Conservation (phyloP, 257 asterid genomes). For the Przewalskia tangutica region DNA sequence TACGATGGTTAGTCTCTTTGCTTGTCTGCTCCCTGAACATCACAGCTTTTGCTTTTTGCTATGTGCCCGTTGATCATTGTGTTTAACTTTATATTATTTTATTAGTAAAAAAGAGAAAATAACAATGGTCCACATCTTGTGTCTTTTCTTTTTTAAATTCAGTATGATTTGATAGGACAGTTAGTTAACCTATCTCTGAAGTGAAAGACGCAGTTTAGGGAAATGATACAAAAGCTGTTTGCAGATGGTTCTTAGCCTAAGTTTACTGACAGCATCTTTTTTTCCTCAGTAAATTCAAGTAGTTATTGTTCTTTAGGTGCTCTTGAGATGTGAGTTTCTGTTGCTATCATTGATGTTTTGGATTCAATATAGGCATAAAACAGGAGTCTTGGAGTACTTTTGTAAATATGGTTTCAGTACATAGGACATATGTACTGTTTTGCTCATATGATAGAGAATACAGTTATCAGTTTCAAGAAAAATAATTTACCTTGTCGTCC, state of each 20-base stretch:
- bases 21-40: neutral
- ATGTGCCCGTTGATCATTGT: neutral
- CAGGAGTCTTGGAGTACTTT: no score
- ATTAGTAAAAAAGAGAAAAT: neutral
- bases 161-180: neutral
- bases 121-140: neutral
- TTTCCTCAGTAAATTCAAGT: neutral
- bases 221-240: neutral
- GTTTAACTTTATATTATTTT: neutral
- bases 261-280: neutral
- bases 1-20: conserved; percentile 53
- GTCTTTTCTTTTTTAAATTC: neutral
- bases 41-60: neutral
- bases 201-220: neutral
- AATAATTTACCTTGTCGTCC: neutral
- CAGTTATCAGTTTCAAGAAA: no score
- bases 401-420: no score
- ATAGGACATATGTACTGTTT: no score
- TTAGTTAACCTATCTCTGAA: neutral
- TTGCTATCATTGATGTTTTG: no score
- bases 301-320: neutral
- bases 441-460: no score
- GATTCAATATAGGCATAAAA: no score
- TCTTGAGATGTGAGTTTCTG: neutral
- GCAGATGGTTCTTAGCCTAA: neutral